Evolutionary conservation across 2,329 filamentous ascomycete species (phyloP), one percentile per base, ranked within the genome.

Genomic region (Pseudopyricularia cyperi): DNA sequence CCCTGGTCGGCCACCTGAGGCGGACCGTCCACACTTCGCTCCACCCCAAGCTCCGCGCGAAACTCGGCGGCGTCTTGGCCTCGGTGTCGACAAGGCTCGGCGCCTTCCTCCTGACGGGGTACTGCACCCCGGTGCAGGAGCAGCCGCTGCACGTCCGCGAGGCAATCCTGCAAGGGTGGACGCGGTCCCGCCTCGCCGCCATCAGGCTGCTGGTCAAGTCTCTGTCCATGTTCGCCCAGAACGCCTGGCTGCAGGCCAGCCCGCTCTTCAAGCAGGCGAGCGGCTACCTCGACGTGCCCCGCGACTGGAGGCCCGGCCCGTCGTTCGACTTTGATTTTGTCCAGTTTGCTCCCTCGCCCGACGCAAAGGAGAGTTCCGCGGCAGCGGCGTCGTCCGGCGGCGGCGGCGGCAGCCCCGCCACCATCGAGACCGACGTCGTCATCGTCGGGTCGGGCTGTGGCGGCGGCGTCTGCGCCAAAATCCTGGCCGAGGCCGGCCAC

Each of bases 401-500:
- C 6, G 56, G 58, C n/a, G 57, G 61, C 4, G 56, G 50, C 28
- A 54, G 71, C 4, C 71, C 79, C 0, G 79, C 82, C 56, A 73
- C 74, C 3, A 69, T 94, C 37, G 80, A 89, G 52, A 84, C 86
- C 0, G 91, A 96, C 64, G 80, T 95, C 1, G 80, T 95, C 39
- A 82, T 96, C 53, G 76, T 96, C 19, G 90, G 90, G 2, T 93
- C 87, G 35, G 90, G 90, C 28, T 94, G 87, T 59, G 90, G 90
- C 56, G 89, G 87, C 39, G 87, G 76, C 9, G 89, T 95, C 0
- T 79, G 77, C 34, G 89, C 90, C 24, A 90, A 90, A 65, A 84
- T 87, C 50, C 70, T 95, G 1, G 80, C 89, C 9, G 83, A 89
- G 65, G 85, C 83, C 1, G 87, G 86, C 4, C 74, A 86, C 56